These are phyloP conservation scores for Dendrobium officinale DNA, from an alignment of 106 monocot genomes.

Conservation along the genomic window DNA sequence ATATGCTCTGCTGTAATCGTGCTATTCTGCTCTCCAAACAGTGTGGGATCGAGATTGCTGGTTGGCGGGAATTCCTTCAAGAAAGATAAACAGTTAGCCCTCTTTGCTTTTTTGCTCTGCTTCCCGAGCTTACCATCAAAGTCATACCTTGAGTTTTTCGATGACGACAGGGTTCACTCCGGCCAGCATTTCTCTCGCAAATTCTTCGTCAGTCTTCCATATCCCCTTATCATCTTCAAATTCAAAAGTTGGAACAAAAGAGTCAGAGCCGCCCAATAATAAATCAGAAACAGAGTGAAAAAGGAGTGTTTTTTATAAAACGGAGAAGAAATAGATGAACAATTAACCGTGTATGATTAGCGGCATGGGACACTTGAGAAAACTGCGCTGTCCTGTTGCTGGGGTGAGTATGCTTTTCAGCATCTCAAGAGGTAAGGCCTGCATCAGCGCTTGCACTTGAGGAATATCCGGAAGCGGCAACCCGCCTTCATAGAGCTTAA, in stretches of 20 bases:
- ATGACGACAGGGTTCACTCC: slow-evolving; percentile 65
- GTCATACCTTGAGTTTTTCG: slow-evolving; percentile 31
- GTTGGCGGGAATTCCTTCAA: slow-evolving; percentile 11
- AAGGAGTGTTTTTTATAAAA: not conserved
- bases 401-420: slow-evolving; percentile 1
- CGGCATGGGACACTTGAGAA: slow-evolving; percentile 24
- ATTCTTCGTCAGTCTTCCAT: slow-evolving; percentile 67
- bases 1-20: slow-evolving; percentile 37
- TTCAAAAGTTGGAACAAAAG: not conserved
- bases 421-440: slow-evolving; percentile 17
- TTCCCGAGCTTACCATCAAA: not conserved
- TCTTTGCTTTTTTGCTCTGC: too few species aligned
- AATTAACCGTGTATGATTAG: slow-evolving; percentile 9
- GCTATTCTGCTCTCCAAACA: slow-evolving; percentile 50
- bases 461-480: slow-evolving; percentile 28
- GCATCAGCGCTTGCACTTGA: slow-evolving; percentile 18
- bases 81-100: too few species aligned
- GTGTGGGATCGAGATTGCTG: slow-evolving; percentile 50
- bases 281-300: not conserved
- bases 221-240: slow-evolving; percentile 26
- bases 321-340: not conserved
- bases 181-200: slow-evolving; percentile 59
- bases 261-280: not conserved
- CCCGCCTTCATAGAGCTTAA: slow-evolving; percentile 59
- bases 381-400: not conserved